phyloP scores from a whole-genome alignment of 768 basidiomycete species.

The Amanita pallidorosea region DNA sequence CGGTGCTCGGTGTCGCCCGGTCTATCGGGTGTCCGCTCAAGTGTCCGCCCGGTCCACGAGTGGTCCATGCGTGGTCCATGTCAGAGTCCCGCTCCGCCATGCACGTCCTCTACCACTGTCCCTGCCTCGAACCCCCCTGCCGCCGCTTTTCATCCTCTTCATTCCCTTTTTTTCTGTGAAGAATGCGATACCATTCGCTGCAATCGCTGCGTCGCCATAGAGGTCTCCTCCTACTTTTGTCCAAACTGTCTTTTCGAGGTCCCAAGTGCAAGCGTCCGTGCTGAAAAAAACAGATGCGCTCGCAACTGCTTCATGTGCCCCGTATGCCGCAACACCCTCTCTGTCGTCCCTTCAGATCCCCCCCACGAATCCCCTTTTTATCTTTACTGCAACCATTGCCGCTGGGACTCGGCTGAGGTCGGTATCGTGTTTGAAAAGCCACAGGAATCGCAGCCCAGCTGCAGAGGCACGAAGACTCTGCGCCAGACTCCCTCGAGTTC shows the following conservation, averaged over 20 bases:
- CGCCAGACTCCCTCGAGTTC: constrained; percentile 79
- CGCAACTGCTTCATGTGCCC: constrained; percentile 98
- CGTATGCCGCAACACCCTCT: constrained; percentile 80
- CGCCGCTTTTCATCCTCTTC: constrained; percentile 72
- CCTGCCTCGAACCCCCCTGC: constrained; percentile 64
- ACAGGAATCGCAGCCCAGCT: constrained; percentile 93
- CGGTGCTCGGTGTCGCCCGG: no score
- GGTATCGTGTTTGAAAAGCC: constrained; percentile 91
- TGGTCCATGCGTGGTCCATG: no score
- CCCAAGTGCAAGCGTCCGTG: constrained; percentile 94
- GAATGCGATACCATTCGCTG: constrained; percentile 96
- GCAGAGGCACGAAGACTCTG: constrained; percentile 82
- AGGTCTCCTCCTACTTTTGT: constrained; percentile 96
- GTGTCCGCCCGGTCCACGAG: no score
- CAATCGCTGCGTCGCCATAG: constrained; percentile 82
- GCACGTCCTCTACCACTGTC: constrained; percentile 58
- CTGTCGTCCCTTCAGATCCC: constrained; percentile 83
- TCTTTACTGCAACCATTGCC: constrained; percentile 83
- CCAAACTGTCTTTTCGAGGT: constrained; percentile 99
- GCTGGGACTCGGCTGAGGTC: constrained; percentile 90
- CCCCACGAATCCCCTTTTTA: constrained; percentile 71
- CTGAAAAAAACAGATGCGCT: constrained; percentile 98
- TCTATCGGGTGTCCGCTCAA: no score
- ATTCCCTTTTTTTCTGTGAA: constrained; percentile 91
- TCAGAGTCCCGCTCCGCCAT: constrained; percentile 14